phyloP scores from a whole-genome alignment of 495 filamentous ascomycete species.

The Aspergillus sclerotioniger region DNA sequence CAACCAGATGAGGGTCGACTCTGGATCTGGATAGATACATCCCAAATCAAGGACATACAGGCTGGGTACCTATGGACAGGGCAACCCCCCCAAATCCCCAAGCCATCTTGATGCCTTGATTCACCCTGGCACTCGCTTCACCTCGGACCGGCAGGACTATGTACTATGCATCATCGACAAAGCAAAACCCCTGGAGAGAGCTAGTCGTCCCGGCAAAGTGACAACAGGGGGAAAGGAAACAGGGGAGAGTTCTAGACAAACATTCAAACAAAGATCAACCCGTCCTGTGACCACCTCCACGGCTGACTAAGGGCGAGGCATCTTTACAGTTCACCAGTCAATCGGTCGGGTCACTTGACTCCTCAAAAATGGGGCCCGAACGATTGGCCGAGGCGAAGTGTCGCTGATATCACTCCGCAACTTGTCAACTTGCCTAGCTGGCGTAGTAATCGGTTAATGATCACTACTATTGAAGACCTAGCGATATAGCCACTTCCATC shows the following conservation, averaged over 20 bases:
- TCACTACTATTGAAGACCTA: slow-evolving; percentile 5
- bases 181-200: not conserved
- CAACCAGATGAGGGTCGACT: not conserved
- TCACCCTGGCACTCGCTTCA: not conserved
- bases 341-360: slow-evolving; percentile 26
- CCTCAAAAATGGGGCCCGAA: slow-evolving; percentile 23
- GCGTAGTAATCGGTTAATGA: not conserved
- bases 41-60: not conserved
- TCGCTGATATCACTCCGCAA: slow-evolving; percentile 21
- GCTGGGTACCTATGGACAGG: not conserved
- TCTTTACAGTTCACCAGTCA: slow-evolving; percentile 12
- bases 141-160: not conserved
- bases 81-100: not conserved
- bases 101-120: not conserved
- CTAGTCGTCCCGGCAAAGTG: not conserved
- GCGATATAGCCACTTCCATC: slow-evolving; percentile 5
- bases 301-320: slow-evolving; percentile 20
- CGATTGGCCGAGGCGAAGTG: slow-evolving; percentile 18
- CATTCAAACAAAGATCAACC: slow-evolving; percentile 21
- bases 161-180: not conserved
- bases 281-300: slow-evolving; percentile 24
- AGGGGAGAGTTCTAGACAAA: slow-evolving; percentile 22
- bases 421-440: slow-evolving; percentile 6
- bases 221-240: not conserved
- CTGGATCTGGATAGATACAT: not conserved